Conservation (phyloP, 2,329 filamentous ascomycete genomes). For the Plenodomus lindquistii region DNA sequence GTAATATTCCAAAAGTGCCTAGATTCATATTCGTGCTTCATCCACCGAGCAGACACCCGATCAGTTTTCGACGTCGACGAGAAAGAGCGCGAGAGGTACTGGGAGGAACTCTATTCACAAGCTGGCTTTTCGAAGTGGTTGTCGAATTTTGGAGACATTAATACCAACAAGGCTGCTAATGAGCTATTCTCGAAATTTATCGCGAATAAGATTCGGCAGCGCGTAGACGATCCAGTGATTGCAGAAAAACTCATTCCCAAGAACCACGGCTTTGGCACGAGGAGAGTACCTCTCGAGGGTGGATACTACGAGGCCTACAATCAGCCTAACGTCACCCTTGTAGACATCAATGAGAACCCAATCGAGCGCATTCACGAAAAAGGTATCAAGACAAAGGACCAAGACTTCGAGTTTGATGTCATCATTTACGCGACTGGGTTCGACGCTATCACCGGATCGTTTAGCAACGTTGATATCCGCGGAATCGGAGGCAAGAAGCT, state of each 20-base stretch:
- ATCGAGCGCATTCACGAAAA: constrained; percentile 39
- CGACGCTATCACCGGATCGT: constrained; percentile 45
- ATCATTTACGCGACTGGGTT: constrained; percentile 49
- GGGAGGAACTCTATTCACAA: constrained; percentile 21
- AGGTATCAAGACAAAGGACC: constrained; percentile 46
- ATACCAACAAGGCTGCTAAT: constrained; percentile 28
- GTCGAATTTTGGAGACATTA: constrained; percentile 22
- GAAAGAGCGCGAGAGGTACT: constrained; percentile 18
- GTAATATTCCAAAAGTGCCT: constrained; percentile 19
- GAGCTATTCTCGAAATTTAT: constrained; percentile 30
- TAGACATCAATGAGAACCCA: constrained; percentile 45
- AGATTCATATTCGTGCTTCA: constrained; percentile 20
- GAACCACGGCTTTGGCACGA: constrained; percentile 47
- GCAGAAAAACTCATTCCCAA: constrained; percentile 48
- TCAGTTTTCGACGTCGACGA: constrained; percentile 15
- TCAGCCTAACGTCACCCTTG: constrained; percentile 42
- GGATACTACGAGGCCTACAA: constrained; percentile 49
- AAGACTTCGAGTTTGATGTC: constrained; percentile 43
- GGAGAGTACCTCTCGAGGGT: constrained; percentile 48
- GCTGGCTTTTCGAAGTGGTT: constrained; percentile 24
- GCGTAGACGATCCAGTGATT: constrained; percentile 48
- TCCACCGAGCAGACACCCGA: constrained; percentile 14
- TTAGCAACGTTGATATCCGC: constrained; percentile 22
- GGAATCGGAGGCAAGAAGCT: constrained; percentile 16
- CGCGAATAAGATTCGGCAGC: constrained; percentile 42